phyloP scores from a whole-genome alignment of 1,284 basidiomycete species.

The Trichosporon asahii region DNA sequence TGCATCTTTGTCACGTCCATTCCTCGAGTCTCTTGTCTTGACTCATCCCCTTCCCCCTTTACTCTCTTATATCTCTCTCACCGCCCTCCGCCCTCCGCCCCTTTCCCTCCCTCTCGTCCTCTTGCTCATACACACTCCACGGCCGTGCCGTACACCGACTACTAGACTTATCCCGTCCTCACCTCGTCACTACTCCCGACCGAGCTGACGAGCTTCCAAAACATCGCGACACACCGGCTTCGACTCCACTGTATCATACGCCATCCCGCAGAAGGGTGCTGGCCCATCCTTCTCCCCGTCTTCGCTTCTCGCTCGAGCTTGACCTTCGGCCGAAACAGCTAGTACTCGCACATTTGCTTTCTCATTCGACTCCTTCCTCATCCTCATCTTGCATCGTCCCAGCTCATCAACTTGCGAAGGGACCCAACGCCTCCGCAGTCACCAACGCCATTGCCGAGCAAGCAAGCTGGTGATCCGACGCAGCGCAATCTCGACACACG shows the following conservation, averaged over 20 bases:
- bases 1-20: neutral
- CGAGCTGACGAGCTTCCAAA: neutral
- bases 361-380: too few species aligned
- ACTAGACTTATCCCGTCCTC: neutral
- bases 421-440: too few species aligned
- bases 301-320: neutral
- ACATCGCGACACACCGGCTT: neutral
- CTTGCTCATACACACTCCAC: neutral
- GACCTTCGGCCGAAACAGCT: neutral
- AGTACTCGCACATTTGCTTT: neutral
- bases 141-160: neutral
- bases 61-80: neutral
- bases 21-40: neutral
- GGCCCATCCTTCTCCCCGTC: neutral
- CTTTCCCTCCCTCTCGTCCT: neutral
- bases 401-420: too few species aligned
- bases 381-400: too few species aligned
- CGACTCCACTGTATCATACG: neutral
- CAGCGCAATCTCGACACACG: neutral
- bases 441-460: neutral
- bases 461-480: neutral
- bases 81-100: neutral
- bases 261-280: neutral
- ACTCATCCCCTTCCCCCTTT: neutral
- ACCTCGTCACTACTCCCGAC: neutral